These are phyloP conservation scores for Perilla frutescens DNA, from an alignment of 257 asterid species.

Conservation along the genomic window DNA sequence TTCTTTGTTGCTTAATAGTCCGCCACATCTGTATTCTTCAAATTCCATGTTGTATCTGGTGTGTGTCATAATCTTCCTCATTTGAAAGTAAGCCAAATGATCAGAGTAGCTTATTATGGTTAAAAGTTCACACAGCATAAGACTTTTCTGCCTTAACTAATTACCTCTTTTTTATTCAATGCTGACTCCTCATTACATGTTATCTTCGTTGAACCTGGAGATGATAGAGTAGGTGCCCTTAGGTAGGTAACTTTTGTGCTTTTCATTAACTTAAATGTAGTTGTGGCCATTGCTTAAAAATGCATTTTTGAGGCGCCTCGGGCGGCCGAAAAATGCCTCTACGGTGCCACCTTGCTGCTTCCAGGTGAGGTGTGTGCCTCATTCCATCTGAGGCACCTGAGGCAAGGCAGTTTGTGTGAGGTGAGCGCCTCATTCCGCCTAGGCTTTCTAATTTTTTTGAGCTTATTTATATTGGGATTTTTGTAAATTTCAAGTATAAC, in stretches of 20 bases:
- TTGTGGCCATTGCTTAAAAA: too few species aligned
- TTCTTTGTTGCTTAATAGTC: constrained; percentile 9
- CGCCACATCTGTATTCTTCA: constrained; percentile 6
- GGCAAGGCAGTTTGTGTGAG: too few species aligned
- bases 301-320: too few species aligned
- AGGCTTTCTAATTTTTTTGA: too few species aligned
- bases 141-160: constrained; percentile 1
- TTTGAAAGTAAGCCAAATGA: constrained; percentile 19
- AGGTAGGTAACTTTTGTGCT: constrained; percentile 12
- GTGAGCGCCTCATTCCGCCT: too few species aligned
- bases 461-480: too few species aligned
- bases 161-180: background rate
- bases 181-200: background rate
- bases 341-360: too few species aligned
- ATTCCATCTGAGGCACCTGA: too few species aligned
- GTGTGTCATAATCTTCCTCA: constrained; percentile 17
- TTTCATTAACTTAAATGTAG: background rate
- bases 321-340: too few species aligned
- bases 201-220: constrained; percentile 12
- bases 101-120: constrained; percentile 2
- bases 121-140: background rate
- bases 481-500: too few species aligned
- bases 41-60: background rate
- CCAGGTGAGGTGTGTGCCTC: too few species aligned
- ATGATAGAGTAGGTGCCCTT: background rate